These are phyloP conservation scores for Colletotrichum eremochloae DNA, from an alignment of 2,329 filamentous ascomycete species.

Conservation along the genomic window DNA sequence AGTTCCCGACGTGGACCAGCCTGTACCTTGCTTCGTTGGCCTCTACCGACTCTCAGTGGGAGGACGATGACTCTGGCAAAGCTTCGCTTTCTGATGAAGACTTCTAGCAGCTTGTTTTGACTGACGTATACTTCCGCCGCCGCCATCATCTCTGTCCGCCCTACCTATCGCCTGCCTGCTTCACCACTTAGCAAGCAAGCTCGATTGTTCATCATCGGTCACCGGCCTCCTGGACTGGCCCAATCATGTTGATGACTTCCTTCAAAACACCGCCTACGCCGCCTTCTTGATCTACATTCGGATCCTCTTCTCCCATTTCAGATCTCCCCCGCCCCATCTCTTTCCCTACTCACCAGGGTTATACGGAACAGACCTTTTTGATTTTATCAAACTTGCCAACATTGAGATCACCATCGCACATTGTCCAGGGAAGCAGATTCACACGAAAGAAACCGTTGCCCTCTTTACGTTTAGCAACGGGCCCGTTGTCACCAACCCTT, in stretches of 20 bases:
- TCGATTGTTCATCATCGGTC: conserved; percentile 57
- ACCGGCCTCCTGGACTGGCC: conserved; percentile 49
- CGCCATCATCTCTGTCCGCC: conserved; percentile 47
- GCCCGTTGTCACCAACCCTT: neutral
- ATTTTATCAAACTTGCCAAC: conserved; percentile 16
- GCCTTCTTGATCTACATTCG: conserved; percentile 54
- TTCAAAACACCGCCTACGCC: conserved; percentile 57
- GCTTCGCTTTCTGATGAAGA: conserved; percentile 52
- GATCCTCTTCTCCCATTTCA: conserved; percentile 46
- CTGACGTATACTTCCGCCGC: conserved; percentile 54
- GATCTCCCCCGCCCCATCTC: conserved; percentile 49
- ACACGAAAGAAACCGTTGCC: conserved; percentile 16
- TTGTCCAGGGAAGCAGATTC: conserved; percentile 13
- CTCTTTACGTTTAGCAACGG: conserved; percentile 7
- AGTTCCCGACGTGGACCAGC: conserved; percentile 55
- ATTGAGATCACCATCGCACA: conserved; percentile 8
- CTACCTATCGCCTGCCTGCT: conserved; percentile 35
- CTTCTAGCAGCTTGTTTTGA: conserved; percentile 54
- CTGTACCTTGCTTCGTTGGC: conserved; percentile 49
- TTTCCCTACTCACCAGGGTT: conserved; percentile 44
- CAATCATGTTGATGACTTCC: conserved; percentile 61
- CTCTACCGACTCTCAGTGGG: conserved; percentile 49
- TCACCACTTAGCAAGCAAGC: conserved; percentile 44
- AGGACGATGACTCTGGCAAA: conserved; percentile 56
- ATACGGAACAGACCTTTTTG: conserved; percentile 23